Evolutionary conservation across 306 rosid species (phyloP), one percentile per base, ranked within the genome.

Genomic region (Boehmeria nivea): DNA sequence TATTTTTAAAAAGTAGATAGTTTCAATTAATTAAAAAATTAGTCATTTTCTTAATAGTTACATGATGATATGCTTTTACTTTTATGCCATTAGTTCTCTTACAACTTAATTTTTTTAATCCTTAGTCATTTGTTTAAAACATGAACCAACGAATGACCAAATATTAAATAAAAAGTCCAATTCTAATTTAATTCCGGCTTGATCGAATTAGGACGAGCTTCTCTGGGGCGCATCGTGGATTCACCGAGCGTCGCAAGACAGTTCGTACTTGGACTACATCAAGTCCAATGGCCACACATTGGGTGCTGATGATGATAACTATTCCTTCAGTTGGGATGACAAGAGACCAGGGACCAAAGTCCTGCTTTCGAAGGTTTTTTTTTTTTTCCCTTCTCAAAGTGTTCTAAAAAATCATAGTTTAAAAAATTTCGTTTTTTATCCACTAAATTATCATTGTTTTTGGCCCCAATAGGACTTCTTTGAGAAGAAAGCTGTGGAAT

Each of bases 211-310:
- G 97, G 97, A 90, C 68, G 97, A 90, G 70, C 94, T 90, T 73
- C 83, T 90, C 10, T 90, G 97, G 95, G 94, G 88, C 43, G 94
- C 95, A 14, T 79, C 97, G 9, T 90, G 97, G 95, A 69, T 90
- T 43, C 79, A 86, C 28, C 78, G 61, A 67, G 97, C 97, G 54
- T 83, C 97, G 0, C 69, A 77, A 60, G 58, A 43, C 21, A 63
- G 55, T 51, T 69, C 83, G 2, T 84, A 73, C 64, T 57, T 86
- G 64, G 43, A 48, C 44, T 90, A 84, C 60, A 86, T 86, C 43
- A 78, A 59, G 49, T 79, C 90, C 72, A 86, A 90, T 48, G 97
- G 95, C 46, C 97, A 84, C 65, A 68, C 33, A 36, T 50, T 89
- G 59, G 95, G 97, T 2, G 94, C 95, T 3, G 87, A 89, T 20